Conservation (phyloP, 768 basidiomycete genomes). For the Podaxis sp. region DNA sequence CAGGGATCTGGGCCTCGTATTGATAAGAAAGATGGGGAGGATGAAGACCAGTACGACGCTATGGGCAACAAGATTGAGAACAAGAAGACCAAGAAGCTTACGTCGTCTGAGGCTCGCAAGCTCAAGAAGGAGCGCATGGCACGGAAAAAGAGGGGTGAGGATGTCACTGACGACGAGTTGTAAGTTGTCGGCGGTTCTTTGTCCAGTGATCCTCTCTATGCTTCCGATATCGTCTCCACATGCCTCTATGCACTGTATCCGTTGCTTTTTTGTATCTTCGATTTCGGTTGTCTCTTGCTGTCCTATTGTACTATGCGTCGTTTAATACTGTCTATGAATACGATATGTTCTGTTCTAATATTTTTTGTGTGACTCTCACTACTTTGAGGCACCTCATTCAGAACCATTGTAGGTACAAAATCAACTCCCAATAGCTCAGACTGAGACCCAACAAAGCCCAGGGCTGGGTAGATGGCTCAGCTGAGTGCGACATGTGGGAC, state of each 20-base stretch:
- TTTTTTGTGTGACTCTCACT: neutral
- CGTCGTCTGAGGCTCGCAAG: slow-evolving; percentile 82
- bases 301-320: neutral
- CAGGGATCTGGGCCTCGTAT: slow-evolving; percentile 95
- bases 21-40: slow-evolving; percentile 90
- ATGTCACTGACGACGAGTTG: slow-evolving; percentile 67
- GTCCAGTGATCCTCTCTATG: neutral
- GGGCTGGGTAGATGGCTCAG: no score
- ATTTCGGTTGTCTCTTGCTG: neutral
- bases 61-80: slow-evolving; percentile 96
- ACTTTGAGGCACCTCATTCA: no score
- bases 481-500: no score
- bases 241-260: neutral
- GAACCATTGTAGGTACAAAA: no score
- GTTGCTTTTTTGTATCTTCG: neutral
- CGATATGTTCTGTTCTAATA: neutral
- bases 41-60: slow-evolving; percentile 91
- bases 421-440: no score
- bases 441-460: no score
- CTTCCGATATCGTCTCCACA: neutral
- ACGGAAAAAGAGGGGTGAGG: slow-evolving; percentile 84
- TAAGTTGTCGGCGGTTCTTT: slow-evolving; percentile 26
- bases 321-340: slow-evolving; percentile 2
- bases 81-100: slow-evolving; percentile 87
- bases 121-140: slow-evolving; percentile 96